Evolutionary conservation across 2,329 filamentous ascomycete species (phyloP).

Genomic region (Ceratocystis harringtonii): DNA sequence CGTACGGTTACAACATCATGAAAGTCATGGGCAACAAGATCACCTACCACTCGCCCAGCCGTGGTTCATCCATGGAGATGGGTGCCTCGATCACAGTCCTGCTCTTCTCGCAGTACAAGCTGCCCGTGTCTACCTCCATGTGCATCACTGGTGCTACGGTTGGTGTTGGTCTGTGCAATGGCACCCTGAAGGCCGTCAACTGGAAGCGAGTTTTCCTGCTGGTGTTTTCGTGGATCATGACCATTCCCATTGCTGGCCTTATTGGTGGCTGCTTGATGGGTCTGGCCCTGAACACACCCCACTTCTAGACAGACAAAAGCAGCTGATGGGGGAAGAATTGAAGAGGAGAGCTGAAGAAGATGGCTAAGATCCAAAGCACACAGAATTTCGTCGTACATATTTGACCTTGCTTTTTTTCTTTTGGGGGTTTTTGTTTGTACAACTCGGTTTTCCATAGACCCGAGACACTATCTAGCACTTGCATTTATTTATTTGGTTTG

Average conservation of each 20-base stretch:
- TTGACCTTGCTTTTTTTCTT: background rate
- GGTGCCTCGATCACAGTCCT: conserved; percentile 63
- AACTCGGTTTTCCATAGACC: background rate
- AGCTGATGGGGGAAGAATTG: background rate
- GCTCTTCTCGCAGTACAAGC: conserved; percentile 58
- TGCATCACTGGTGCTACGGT: conserved; percentile 70
- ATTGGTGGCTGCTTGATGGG: conserved; percentile 30
- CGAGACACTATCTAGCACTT: background rate
- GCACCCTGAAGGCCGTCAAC: conserved; percentile 56
- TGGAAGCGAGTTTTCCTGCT: conserved; percentile 57
- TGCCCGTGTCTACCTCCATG: conserved; percentile 64
- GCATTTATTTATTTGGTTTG: background rate
- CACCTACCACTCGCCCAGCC: conserved; percentile 48
- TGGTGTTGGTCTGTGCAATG: conserved; percentile 65
- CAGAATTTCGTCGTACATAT: background rate
- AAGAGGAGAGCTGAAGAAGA: background rate
- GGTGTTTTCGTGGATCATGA: conserved; percentile 44
- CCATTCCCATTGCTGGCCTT: conserved; percentile 30
- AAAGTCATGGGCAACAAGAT: conserved; percentile 75
- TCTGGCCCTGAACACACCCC: conserved; percentile 28
- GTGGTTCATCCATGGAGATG: conserved; percentile 61
- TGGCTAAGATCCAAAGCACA: background rate
- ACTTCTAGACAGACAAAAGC: conserved; percentile 1
- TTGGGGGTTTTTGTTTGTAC: background rate
- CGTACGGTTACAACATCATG: conserved; percentile 76